Percentiles rank a stretch among this genome's conserved stretches.
Conservation (phyloP, 768 basidiomycete genomes). For the Trametes coccinea region DNA sequence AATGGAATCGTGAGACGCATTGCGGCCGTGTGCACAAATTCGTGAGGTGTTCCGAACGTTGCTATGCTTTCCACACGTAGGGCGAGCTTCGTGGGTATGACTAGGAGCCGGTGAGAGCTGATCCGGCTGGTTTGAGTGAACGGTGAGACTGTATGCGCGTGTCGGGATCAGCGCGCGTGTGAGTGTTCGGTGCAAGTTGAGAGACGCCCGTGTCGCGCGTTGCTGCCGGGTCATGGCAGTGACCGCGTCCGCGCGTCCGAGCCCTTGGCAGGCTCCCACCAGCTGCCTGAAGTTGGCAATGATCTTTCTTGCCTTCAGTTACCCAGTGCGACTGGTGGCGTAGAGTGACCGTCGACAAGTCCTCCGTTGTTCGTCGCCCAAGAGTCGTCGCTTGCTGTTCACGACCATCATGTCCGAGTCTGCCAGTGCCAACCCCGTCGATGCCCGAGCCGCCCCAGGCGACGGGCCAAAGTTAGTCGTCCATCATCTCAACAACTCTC, state of each 20-base stretch:
- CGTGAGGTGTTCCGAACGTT: neutral
- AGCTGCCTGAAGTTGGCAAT: too few relatives aligned
- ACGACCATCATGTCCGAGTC: slow-evolving; percentile 9
- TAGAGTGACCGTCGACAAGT: neutral
- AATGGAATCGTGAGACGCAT: slow-evolving; percentile 6
- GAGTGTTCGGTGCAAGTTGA: neutral
- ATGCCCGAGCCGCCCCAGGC: neutral
- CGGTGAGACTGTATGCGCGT: neutral
- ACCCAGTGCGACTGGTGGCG: too few relatives aligned
- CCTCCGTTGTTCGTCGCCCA: neutral
- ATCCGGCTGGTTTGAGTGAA: neutral
- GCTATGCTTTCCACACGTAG: neutral
- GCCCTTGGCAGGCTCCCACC: neutral
- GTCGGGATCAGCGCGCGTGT: too few relatives aligned
- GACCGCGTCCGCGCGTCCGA: neutral
- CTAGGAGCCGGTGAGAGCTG: neutral
- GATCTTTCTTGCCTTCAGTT: too few relatives aligned
- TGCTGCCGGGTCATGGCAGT: neutral
- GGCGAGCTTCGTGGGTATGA: neutral
- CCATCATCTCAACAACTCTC: slow-evolving; percentile 49
- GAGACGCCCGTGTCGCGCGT: neutral
- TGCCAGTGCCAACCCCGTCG: neutral
- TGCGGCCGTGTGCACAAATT: neutral
- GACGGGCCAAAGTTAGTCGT: slow-evolving; percentile 28
- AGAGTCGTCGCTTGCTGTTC: neutral